Conservation (phyloP, 148 eudicot genomes). For the Nepenthes mirabilis region DNA sequence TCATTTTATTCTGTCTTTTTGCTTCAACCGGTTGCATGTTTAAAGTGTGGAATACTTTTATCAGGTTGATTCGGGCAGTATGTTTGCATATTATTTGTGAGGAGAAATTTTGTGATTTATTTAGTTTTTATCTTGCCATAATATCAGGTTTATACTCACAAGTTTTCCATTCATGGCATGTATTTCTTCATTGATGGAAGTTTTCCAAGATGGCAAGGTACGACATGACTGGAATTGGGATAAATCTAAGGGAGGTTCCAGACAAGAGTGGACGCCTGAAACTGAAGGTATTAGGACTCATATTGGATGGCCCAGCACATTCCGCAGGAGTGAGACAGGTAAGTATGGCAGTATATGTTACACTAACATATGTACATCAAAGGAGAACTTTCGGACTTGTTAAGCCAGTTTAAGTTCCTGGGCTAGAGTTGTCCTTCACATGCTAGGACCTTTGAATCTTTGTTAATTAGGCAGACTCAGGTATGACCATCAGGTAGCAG, state of each 20-base stretch:
- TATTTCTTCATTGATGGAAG: constrained; percentile 40
- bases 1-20: too few relatives aligned
- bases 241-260: constrained; percentile 85
- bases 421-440: too few relatives aligned
- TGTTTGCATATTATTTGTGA: constrained; percentile 11
- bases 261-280: constrained; percentile 56
- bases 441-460: too few relatives aligned
- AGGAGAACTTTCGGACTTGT: too few relatives aligned
- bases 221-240: constrained; percentile 95
- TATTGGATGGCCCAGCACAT: constrained; percentile 89
- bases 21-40: too few relatives aligned
- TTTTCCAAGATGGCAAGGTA: constrained; percentile 98
- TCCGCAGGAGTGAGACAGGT: constrained; percentile 94
- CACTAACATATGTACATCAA: too few relatives aligned
- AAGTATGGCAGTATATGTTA: constrained; percentile 2
- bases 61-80: too few relatives aligned
- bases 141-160: constrained; percentile 28
- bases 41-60: too few relatives aligned
- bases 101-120: neutral
- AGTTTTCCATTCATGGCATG: constrained; percentile 52
- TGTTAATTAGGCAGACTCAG: too few relatives aligned
- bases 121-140: constrained; percentile 1
- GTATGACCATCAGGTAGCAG: too few relatives aligned
- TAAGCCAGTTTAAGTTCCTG: too few relatives aligned
- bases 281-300: constrained; percentile 77